A percentile compares a stretch with the other conserved stretches of the same genome.
Evolutionary conservation across 1,284 basidiomycete genomes (phyloP).

Genomic region (Prillingera fragicola): DNA sequence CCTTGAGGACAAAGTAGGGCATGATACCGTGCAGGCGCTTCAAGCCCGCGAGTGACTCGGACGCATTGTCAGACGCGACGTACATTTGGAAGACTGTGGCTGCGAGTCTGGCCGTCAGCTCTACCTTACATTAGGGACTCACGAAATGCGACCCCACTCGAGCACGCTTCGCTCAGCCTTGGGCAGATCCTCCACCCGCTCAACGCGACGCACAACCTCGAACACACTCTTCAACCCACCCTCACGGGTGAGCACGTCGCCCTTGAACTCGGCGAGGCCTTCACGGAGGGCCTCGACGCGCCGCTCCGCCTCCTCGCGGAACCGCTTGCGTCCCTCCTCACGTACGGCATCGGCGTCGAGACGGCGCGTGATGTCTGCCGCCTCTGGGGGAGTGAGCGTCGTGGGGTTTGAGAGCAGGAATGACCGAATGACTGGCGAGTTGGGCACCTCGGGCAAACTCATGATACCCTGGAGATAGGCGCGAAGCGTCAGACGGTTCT

Average conservation of each 20-base stretch:
- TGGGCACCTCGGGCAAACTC: constrained; percentile 65
- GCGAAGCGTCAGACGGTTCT: constrained; percentile 89
- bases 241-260: constrained; percentile 78
- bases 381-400: constrained; percentile 64
- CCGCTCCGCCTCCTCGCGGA: constrained; percentile 77
- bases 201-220: constrained; percentile 75
- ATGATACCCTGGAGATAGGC: constrained; percentile 83
- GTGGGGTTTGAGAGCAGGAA: constrained; percentile 81
- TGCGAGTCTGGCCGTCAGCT: constrained; percentile 58
- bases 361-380: constrained; percentile 68
- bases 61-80: constrained; percentile 86
- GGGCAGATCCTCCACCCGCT: constrained; percentile 72
- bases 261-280: constrained; percentile 81
- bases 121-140: constrained; percentile 20
- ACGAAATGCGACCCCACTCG: constrained; percentile 97
- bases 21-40: constrained; percentile 94
- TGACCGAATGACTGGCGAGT: constrained; percentile 75
- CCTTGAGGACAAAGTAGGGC: constrained; percentile 95
- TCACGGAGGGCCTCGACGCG: constrained; percentile 82
- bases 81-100: constrained; percentile 95
- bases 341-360: constrained; percentile 86
- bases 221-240: constrained; percentile 88
- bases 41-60: constrained; percentile 76
- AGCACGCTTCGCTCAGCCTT: constrained; percentile 79
- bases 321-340: constrained; percentile 78